Base-by-base conservation (phyloP, 73 alveolate genomes). In the Blepharisma stoltei region DNA sequence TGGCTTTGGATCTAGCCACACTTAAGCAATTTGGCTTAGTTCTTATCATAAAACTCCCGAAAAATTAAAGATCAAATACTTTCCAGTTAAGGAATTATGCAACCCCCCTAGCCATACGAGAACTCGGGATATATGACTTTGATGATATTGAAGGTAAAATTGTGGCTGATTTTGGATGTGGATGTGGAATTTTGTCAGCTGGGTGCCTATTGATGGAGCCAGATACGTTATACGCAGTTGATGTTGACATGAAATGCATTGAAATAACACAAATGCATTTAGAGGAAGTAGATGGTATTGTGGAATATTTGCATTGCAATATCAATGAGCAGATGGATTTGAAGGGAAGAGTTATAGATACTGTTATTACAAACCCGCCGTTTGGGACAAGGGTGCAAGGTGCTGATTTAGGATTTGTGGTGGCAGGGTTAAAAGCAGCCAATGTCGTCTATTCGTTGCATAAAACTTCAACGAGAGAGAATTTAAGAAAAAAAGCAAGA, bases 101-200 rank as follows among this genome's bases (percentile, higher is more conserved):
- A n/a, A n/a, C n/a, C n/a, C n/a, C n/a, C n/a, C n/a, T n/a, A n/a
- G n/a, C n/a, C n/a, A n/a, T n/a, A n/a, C n/a, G n/a, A n/a, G n/a
- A n/a, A n/a, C n/a, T 49, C 60, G 14, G 60, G 14, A 49, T 8
- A 49, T 8, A 32, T 32, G 41, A 32, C 41, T 32, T 32, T 32
- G 79, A 69, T 14, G 20, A 38, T 14, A 69, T 69, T 18, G n/a
- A 9, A 9, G 79, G 45, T 0, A 69, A 43, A n/a, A 25, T 69
- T 0, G 79, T 44, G 4, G 69, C 27, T 38, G 79, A 69, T 43
- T 20, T 69, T 9, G 79, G 79, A 25, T 69, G 79, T 5, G 79
- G 79, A 37, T 69, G 79, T 43, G 79, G 79, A 69, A 53, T 69
- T 38, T 43, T 69, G 21, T 44, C 67, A 38, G 25, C 65, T 9